These are phyloP conservation scores for Petunia hybrid DNA, from an alignment of 305 asterid genomes.

Conservation along the genomic window DNA sequence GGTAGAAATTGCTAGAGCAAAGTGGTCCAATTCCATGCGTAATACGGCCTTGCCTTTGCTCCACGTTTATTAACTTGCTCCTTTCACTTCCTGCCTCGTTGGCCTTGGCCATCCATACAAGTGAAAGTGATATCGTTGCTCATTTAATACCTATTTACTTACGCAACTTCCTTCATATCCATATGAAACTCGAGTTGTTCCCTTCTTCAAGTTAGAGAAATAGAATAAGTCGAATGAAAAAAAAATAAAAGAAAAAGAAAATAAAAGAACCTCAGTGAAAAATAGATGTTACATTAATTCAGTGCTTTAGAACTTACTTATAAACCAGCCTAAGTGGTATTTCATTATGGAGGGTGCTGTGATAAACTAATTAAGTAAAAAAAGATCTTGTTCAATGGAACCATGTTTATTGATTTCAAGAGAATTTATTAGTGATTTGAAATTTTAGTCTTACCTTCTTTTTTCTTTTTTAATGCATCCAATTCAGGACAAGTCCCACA, in stretches of 20 bases:
- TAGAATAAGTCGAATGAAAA: too few species aligned
- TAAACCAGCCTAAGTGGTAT: background rate
- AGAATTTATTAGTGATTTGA: background rate
- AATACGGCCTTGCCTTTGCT: background rate
- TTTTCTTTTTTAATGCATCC: too few species aligned
- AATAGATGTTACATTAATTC: background rate
- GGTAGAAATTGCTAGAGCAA: background rate
- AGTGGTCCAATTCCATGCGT: background rate
- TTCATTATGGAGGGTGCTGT: background rate
- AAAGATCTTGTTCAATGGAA: too few species aligned
- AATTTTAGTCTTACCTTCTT: background rate
- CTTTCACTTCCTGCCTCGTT: background rate
- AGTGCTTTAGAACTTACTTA: background rate
- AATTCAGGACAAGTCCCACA: constrained; percentile 37
- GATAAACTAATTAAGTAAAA: too few species aligned
- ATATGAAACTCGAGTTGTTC: too few species aligned
- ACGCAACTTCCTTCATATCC: too few species aligned
- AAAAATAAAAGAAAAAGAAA: background rate
- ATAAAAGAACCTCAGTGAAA: background rate
- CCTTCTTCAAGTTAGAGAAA: too few species aligned
- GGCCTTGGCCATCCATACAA: background rate
- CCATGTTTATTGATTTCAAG: too few species aligned
- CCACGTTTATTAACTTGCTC: background rate
- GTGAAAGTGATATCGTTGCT: too few species aligned
- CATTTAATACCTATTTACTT: too few species aligned